These are phyloP conservation scores for Aspergillus mulundensis DNA, from an alignment of 495 filamentous ascomycete genomes.

Conservation along the genomic window DNA sequence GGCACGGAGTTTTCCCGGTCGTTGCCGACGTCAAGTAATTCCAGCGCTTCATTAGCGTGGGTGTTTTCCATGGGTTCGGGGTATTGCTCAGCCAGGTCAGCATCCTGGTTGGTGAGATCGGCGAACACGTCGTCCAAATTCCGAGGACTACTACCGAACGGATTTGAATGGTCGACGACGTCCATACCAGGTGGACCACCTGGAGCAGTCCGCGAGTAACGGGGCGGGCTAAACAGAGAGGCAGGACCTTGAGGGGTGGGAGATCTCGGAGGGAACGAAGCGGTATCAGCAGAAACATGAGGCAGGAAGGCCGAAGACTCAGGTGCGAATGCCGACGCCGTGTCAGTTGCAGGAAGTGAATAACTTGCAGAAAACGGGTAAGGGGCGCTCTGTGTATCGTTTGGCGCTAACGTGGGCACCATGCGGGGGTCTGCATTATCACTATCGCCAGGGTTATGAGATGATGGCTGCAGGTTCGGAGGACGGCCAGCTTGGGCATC, in stretches of 20 bases:
- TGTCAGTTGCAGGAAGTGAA: conserved; percentile 34
- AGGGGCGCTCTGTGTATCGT: conserved; percentile 26
- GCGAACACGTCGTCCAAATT: conserved; percentile 47
- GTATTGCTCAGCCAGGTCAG: conserved; percentile 26
- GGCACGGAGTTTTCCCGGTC: conserved; percentile 24
- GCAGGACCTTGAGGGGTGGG: conserved; percentile 33
- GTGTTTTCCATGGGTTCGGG: conserved; percentile 40
- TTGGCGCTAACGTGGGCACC: conserved; percentile 35
- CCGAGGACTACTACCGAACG: conserved; percentile 40
- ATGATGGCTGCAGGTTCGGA: conserved; percentile 26
- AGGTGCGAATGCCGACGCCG: conserved; percentile 39
- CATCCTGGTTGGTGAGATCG: conserved; percentile 45
- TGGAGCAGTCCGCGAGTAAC: conserved; percentile 31
- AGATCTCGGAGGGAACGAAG: conserved; percentile 40
- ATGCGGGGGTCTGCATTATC: conserved; percentile 20
- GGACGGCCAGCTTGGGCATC: conserved; percentile 27
- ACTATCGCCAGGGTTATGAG: conserved; percentile 24
- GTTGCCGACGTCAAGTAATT: conserved; percentile 41
- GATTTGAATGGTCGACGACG: conserved; percentile 24
- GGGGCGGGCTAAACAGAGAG: conserved; percentile 40
- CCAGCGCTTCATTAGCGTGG: conserved; percentile 45
- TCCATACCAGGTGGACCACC: conserved; percentile 21
- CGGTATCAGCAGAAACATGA: conserved; percentile 34
- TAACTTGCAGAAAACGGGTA: conserved; percentile 44
- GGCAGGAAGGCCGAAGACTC: conserved; percentile 40